phyloP scores from a whole-genome alignment of 2,329 filamentous ascomycete genomes.

The Trichophyton verrucosum region DNA sequence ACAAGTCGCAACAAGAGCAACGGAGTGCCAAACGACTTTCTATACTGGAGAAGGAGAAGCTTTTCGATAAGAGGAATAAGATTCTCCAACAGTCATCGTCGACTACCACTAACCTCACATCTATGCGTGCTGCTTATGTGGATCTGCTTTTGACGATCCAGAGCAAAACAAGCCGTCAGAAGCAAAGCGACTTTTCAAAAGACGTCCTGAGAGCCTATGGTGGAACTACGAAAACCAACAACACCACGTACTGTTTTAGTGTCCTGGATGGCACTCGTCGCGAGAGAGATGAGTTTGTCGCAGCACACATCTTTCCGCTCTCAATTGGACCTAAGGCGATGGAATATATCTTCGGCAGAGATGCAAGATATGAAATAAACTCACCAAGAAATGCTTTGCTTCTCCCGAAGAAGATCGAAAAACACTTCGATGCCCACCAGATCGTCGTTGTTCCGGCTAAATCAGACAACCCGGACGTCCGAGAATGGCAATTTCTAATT shows the following conservation, averaged over 20 bases:
- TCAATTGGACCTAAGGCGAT: conserved; percentile 5
- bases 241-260: neutral
- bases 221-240: neutral
- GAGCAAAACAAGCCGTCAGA: neutral
- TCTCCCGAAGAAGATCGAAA: neutral
- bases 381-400: conserved; percentile 8
- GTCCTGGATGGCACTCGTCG: neutral
- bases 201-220: neutral
- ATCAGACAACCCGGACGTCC: neutral
- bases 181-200: neutral
- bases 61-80: neutral
- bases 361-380: conserved; percentile 8
- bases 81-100: conserved; percentile 12
- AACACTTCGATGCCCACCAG: neutral
- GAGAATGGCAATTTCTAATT: neutral
- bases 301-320: conserved; percentile 10
- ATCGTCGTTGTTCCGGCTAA: neutral
- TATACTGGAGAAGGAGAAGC: neutral
- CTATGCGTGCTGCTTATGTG: conserved; percentile 13
- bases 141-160: neutral
- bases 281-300: neutral
- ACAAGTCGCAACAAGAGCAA: neutral
- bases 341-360: conserved; percentile 9
- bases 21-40: neutral
- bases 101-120: conserved; percentile 16